These are phyloP conservation scores for Neolecta irregularis DNA, from an alignment of 1,139 yeast species.

Conservation along the genomic window DNA sequence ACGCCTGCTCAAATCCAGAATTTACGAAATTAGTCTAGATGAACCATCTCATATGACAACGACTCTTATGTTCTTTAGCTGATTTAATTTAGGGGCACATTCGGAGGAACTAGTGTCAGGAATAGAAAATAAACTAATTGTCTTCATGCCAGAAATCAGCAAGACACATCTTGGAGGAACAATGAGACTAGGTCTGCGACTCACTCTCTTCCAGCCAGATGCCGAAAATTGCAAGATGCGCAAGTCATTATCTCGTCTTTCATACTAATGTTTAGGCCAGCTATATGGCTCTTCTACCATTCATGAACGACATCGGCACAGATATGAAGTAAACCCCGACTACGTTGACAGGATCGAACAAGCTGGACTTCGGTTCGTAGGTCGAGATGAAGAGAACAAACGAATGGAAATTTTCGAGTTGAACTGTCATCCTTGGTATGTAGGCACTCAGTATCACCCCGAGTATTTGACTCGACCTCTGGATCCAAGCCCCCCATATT, in stretches of 20 bases:
- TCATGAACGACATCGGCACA: conserved; percentile 92
- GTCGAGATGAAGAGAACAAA: conserved; percentile 75
- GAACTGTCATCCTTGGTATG: conserved; percentile 67
- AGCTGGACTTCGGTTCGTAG: conserved; percentile 75
- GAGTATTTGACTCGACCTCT: conserved; percentile 91
- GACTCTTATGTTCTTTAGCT: conserved; percentile 6
- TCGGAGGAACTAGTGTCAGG: conserved; percentile 72
- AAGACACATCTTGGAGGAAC: conserved; percentile 95
- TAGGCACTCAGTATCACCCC: conserved; percentile 96
- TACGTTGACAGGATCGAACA: conserved; percentile 54
- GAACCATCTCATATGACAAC: too few relatives aligned
- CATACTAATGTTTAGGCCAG: too few relatives aligned
- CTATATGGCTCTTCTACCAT: conserved; percentile 67
- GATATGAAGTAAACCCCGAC: conserved; percentile 90
- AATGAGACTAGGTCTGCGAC: conserved; percentile 92
- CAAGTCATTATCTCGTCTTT: too few relatives aligned
- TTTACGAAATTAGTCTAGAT: not conserved
- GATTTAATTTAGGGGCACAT: conserved; percentile 40
- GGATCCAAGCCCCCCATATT: conserved; percentile 91
- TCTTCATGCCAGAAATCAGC: conserved; percentile 97
- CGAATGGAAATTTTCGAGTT: conserved; percentile 93
- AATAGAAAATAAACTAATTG: conserved; percentile 60
- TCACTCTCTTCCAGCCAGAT: conserved; percentile 61
- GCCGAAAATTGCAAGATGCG: conserved; percentile 60
- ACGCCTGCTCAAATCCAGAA: not conserved